phyloP scores from a whole-genome alignment of 2,329 filamentous ascomycete species.

The Microdochium bolleyi region DNA sequence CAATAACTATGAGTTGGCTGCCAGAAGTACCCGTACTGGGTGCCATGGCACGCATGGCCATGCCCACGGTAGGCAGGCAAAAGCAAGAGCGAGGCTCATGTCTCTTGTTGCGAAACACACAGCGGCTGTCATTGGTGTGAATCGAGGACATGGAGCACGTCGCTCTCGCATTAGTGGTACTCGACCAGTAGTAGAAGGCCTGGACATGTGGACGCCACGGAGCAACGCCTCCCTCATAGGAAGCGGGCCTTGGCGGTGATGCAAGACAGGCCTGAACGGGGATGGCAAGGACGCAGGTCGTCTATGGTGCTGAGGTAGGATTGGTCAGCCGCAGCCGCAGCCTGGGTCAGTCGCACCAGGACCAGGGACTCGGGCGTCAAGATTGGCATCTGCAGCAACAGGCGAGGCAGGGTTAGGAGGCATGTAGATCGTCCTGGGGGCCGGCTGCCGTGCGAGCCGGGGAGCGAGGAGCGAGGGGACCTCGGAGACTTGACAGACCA shows the following conservation, averaged over 20 bases:
- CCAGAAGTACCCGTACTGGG: background rate
- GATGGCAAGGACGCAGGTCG: background rate
- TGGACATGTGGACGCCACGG: background rate
- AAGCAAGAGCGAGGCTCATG: background rate
- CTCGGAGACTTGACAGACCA: too few relatives aligned
- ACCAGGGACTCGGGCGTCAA: background rate
- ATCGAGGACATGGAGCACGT: background rate
- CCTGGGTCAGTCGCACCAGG: background rate
- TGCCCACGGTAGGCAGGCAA: background rate
- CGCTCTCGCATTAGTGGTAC: background rate
- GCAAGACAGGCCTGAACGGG: background rate
- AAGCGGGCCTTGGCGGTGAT: background rate
- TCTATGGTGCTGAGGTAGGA: background rate
- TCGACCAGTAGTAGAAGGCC: background rate
- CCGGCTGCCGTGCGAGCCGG: background rate
- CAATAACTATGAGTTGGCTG: background rate
- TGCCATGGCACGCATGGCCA: background rate
- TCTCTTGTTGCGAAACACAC: background rate
- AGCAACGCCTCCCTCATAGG: background rate
- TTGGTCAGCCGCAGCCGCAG: background rate
- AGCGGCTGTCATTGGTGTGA: background rate
- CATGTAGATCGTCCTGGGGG: background rate
- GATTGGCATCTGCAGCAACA: background rate
- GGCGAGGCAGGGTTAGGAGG: background rate
- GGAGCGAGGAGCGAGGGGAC: background rate